phyloP scores from a whole-genome alignment of 306 rosid species.

The Prunus armeniaca region DNA sequence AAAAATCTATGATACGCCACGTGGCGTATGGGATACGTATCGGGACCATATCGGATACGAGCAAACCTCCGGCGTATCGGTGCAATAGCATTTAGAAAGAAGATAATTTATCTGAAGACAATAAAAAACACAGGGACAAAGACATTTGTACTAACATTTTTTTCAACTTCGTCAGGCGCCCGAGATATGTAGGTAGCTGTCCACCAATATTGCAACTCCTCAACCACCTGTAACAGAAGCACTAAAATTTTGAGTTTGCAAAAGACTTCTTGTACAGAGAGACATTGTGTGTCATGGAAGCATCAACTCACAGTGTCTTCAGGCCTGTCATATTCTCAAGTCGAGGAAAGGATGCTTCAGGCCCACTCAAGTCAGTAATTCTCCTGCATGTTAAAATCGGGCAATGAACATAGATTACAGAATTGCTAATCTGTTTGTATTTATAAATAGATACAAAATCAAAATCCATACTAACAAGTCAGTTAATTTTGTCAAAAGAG shows the following conservation, averaged over 20 bases:
- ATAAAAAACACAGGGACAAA: background rate
- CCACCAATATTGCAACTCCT: conserved; percentile 74
- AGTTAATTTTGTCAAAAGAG: conserved; percentile 31
- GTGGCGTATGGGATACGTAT: no score
- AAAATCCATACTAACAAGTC: conserved; percentile 54
- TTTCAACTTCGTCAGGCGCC: conserved; percentile 28
- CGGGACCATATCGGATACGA: no score
- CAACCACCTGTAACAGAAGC: conserved; percentile 43
- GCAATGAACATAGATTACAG: background rate
- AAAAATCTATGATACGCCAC: no score
- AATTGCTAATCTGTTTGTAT: background rate
- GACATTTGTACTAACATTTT: conserved; percentile 37
- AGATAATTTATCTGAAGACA: background rate
- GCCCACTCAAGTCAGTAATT: conserved; percentile 68
- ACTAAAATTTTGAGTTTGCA: conserved; percentile 8
- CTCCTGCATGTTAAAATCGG: conserved; percentile 49
- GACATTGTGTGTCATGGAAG: background rate
- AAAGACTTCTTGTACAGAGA: background rate
- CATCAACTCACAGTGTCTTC: conserved; percentile 48
- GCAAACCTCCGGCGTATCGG: no score
- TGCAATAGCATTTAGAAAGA: background rate
- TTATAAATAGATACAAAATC: background rate
- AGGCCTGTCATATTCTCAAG: conserved; percentile 33
- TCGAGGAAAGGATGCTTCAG: conserved; percentile 44
- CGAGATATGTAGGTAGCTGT: conserved; percentile 43